A percentile compares a stretch with the other conserved stretches of the same genome.
Conservation (phyloP, 768 basidiomycete genomes). For the Mycena metata region DNA sequence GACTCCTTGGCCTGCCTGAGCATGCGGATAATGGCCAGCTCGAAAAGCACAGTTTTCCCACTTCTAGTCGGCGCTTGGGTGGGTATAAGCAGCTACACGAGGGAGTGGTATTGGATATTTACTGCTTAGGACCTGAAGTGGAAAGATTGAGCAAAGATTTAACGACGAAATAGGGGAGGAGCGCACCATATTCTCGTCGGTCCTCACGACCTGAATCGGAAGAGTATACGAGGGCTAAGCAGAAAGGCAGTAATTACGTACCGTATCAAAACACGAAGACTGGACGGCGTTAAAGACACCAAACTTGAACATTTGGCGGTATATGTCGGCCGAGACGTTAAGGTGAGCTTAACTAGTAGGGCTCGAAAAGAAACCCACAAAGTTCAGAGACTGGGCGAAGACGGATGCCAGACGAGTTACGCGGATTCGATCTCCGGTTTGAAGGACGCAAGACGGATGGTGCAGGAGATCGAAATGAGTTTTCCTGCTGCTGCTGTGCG, state of each 20-base stretch:
- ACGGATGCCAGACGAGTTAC: conserved; percentile 59
- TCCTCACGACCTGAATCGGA: conserved; percentile 64
- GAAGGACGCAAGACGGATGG: conserved; percentile 3
- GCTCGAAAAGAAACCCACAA: conserved; percentile 58
- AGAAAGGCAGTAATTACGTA: conserved; percentile 50
- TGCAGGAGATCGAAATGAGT: conserved; percentile 9
- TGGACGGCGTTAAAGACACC: conserved; percentile 94
- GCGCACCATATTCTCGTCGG: conserved; percentile 75
- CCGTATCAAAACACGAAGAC: conserved; percentile 83
- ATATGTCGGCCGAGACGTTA: conserved; percentile 78
- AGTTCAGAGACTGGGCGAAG: conserved; percentile 82
- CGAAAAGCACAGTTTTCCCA: conserved; percentile 96
- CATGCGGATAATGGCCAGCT: conserved; percentile 87
- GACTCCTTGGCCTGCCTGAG: conserved; percentile 58
- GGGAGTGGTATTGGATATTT: conserved; percentile 9
- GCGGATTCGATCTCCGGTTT: conserved; percentile 45
- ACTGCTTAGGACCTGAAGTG: conserved; percentile 79
- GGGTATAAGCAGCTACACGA: conserved; percentile 16
- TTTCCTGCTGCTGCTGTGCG: conserved; percentile 5
- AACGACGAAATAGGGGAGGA: conserved; percentile 1
- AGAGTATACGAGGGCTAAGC: background rate
- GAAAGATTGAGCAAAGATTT: conserved; percentile 27
- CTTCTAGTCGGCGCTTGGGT: conserved; percentile 91
- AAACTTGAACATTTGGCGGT: conserved; percentile 87
- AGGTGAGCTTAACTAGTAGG: conserved; percentile 23